Conservation (phyloP, 1,139 yeast species). For the Meyerozyma carpophila region DNA sequence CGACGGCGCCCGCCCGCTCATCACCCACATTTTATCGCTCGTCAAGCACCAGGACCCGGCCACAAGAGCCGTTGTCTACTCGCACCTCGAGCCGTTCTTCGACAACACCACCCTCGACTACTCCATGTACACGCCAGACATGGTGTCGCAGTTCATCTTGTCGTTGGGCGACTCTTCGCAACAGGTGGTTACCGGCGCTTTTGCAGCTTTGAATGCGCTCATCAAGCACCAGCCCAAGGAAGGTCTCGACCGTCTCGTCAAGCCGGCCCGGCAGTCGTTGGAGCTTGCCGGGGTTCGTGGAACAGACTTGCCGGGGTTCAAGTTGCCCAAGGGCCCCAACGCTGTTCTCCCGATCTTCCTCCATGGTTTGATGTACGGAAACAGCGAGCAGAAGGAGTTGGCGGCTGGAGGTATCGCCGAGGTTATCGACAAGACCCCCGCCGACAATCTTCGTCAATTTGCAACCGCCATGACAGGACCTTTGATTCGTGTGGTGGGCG, state of each 20-base stretch:
- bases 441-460: slow-evolving; percentile 73
- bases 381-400: slow-evolving; percentile 72
- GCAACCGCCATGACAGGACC: slow-evolving; percentile 97
- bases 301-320: slow-evolving; percentile 69
- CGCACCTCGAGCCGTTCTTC: slow-evolving; percentile 71
- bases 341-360: slow-evolving; percentile 86
- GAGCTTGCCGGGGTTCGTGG: slow-evolving; percentile 59
- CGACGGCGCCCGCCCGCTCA: slow-evolving; percentile 78
- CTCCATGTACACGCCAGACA: slow-evolving; percentile 67
- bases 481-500: slow-evolving; percentile 95
- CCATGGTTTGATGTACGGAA: slow-evolving; percentile 95
- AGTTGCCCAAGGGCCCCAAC: slow-evolving; percentile 80
- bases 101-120: slow-evolving; percentile 61
- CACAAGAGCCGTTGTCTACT: slow-evolving; percentile 63
- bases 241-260: slow-evolving; percentile 67
- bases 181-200: slow-evolving; percentile 63
- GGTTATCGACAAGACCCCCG: slow-evolving; percentile 80
- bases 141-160: slow-evolving; percentile 65
- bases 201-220: slow-evolving; percentile 60
- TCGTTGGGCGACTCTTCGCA: slow-evolving; percentile 68
- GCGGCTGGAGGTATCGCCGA: slow-evolving; percentile 91
- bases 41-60: slow-evolving; percentile 71
- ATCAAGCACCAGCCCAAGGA: slow-evolving; percentile 72
- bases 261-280: slow-evolving; percentile 73
- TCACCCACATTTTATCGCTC: slow-evolving; percentile 73